A percentile compares a stretch with the other conserved stretches of the same genome.
phyloP scores from a whole-genome alignment of 306 rosid genomes.

The Clitoria ternatea region DNA sequence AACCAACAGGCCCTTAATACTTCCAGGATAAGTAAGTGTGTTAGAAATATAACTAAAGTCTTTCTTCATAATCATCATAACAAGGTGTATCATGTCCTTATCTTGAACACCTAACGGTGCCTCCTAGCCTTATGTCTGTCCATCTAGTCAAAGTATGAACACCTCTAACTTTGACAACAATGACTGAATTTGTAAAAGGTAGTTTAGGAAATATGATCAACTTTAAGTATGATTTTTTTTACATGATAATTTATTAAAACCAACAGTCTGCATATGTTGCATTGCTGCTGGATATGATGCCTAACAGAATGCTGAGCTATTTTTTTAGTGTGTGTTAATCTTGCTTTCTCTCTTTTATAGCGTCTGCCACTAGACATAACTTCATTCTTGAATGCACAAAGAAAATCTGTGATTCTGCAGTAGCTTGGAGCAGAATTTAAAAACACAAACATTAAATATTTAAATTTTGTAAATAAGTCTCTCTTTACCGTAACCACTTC shows the following conservation, averaged over 20 bases:
- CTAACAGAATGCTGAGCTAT: not conserved
- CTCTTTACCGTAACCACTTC: slow-evolving; percentile 67
- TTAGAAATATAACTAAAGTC: not conserved
- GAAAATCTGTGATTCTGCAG: not conserved
- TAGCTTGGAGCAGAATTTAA: slow-evolving; percentile 4
- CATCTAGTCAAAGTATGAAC: not conserved
- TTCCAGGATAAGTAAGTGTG: not conserved
- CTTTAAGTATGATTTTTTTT: not conserved
- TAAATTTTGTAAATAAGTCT: slow-evolving; percentile 11
- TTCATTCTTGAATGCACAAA: slow-evolving; percentile 18
- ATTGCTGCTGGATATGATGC: not conserved
- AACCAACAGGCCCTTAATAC: not conserved
- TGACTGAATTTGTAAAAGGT: slow-evolving; percentile 8
- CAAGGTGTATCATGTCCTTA: too few relatives aligned
- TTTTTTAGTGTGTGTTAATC: not conserved
- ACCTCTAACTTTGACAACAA: not conserved
- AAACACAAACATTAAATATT: not conserved
- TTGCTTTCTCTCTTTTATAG: not conserved
- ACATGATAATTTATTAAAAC: slow-evolving; percentile 5
- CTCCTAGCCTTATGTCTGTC: not conserved
- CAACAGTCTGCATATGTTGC: too few relatives aligned
- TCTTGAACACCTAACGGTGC: too few relatives aligned
- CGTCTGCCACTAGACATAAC: not conserved
- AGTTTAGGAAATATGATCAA: not conserved
- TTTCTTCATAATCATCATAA: not conserved